Evolutionary conservation across 2,329 filamentous ascomycete species (phyloP), one percentile per base, ranked within the genome.

Genomic region (Fusarium goolgardi): DNA sequence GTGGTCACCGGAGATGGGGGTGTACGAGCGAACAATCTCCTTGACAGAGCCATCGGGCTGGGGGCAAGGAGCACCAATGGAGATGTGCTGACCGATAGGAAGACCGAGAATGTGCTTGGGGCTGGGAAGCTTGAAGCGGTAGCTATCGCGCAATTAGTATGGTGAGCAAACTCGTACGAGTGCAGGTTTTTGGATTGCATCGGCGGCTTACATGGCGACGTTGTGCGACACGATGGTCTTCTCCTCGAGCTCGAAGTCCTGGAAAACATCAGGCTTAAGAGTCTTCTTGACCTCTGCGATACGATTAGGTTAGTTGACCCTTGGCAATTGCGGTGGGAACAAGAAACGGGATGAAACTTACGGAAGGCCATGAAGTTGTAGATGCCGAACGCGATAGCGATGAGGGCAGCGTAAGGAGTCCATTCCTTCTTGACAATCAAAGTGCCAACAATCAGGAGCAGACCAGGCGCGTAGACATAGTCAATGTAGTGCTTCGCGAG

Each of bases 51-150:
- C 93, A 74, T 92, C 89, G 58, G 83, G 80, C 75, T 90, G 87
- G 43, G 81, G 75, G 65, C 94, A 88, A 58, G 86, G 88, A 57
- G 94, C 95, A 72, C 91, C 93, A 77, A 99, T 93, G 67, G 95
- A 97, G 82, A 99, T 97, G 85, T 99, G 96, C 84, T 99, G 96
- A 77, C 96, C 96, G 83, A 98, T 98, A 71, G 96, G 95, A 43
- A 98, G 91, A 76, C 96, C 96, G 75, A 98, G 92, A 79, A 97
- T 93, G 72, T 92, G 88, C 74, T 84, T 90, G 40, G 90, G 83
- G 52, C 85, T 85, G 59, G 94, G 94, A 40, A 99, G 92, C 70
- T 87, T 86, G 84, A 98, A 97, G 76, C 96, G 94, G 86, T 98
- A 99, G 83, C 91, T 93, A 64, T 55, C 18, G 16, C 43, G 46